These are phyloP conservation scores for Fusarium guadeloupense DNA, from an alignment of 2,329 filamentous ascomycete species.

Conservation along the genomic window DNA sequence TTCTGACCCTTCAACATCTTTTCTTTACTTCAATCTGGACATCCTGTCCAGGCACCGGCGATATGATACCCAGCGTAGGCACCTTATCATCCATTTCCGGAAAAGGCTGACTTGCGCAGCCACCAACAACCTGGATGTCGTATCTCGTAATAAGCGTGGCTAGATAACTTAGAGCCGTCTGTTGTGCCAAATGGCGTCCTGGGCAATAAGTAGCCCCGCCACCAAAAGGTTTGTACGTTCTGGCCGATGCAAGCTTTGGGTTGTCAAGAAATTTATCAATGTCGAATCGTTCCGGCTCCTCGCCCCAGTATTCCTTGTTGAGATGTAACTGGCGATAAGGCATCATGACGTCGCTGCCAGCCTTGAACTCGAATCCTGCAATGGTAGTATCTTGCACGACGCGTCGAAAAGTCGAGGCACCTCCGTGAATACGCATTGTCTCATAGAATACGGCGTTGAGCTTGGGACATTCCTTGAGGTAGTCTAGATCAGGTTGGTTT, in stretches of 20 bases:
- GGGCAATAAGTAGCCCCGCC: neutral
- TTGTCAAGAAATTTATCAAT: neutral
- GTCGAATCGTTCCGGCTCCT: neutral
- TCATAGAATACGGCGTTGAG: neutral
- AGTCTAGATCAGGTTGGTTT: neutral
- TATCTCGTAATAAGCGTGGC: neutral
- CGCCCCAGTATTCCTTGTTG: neutral
- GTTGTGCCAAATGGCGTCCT: neutral
- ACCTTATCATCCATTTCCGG: neutral
- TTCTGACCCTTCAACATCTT: neutral
- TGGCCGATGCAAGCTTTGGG: neutral
- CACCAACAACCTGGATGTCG: neutral
- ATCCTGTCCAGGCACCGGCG: neutral
- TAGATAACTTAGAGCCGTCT: neutral
- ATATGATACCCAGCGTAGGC: neutral
- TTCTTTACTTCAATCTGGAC: neutral
- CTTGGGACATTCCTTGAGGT: neutral
- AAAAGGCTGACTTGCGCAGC: neutral
- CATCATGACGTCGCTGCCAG: neutral
- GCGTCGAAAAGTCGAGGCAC: neutral
- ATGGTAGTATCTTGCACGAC: neutral
- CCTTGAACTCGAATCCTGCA: neutral
- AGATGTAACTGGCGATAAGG: neutral
- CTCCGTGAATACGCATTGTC: neutral
- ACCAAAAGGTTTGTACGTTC: neutral